A percentile compares a stretch with the other conserved stretches of the same genome.
phyloP scores from a whole-genome alignment of 331 rosid genomes.

The Erythrophleum ivorense region DNA sequence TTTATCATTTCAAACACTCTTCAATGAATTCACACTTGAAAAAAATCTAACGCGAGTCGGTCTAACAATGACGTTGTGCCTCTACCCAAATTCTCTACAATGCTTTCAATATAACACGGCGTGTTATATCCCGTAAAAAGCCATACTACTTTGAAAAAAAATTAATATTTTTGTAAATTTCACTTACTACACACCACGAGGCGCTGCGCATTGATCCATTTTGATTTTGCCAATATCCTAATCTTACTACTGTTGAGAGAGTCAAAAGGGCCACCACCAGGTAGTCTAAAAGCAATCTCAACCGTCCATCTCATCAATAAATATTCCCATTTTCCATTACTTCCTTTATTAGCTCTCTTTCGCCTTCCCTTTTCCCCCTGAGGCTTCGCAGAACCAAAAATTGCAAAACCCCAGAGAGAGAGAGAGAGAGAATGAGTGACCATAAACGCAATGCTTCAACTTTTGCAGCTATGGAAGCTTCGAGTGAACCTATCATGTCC shows the following conservation, averaged over 20 bases:
- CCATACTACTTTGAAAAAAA: too few relatives aligned
- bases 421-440: conserved; percentile 45
- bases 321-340: neutral
- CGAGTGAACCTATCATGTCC: conserved; percentile 39
- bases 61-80: neutral
- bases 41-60: neutral
- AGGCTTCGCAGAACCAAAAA: conserved; percentile 6
- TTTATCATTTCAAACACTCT: too few relatives aligned
- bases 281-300: neutral
- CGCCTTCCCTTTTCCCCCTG: neutral
- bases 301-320: conserved; percentile 4
- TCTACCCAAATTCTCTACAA: too few relatives aligned
- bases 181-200: too few relatives aligned
- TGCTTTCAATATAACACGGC: too few relatives aligned
- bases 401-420: neutral
- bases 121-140: too few relatives aligned
- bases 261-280: neutral
- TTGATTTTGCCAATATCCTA: neutral
- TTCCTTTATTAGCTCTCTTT: neutral
- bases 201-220: too few relatives aligned
- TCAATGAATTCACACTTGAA: too few relatives aligned
- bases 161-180: too few relatives aligned
- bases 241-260: neutral
- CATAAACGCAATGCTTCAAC: conserved; percentile 54
- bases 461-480: conserved; percentile 40